Evolutionary conservation across 768 basidiomycete genomes (phyloP).

Genomic region (Lactarius tabidus): DNA sequence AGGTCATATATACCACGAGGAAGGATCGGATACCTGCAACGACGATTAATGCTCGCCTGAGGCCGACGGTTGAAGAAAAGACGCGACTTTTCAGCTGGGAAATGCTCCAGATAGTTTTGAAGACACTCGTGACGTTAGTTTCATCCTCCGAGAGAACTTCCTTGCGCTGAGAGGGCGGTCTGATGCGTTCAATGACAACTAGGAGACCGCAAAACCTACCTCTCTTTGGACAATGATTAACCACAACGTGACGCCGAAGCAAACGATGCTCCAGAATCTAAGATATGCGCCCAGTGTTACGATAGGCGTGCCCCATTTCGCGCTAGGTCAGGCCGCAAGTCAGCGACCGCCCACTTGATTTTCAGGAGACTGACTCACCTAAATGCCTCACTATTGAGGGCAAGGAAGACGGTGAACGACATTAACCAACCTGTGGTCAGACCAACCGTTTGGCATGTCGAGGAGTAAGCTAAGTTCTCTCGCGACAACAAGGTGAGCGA

Average conservation of each 20-base stretch:
- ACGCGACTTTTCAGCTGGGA: constrained; percentile 84
- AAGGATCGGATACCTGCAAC: constrained; percentile 81
- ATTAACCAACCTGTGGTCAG: constrained; percentile 93
- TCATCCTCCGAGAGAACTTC: constrained; percentile 71
- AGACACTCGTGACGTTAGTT: constrained; percentile 85
- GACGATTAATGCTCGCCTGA: not conserved
- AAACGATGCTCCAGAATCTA: constrained; percentile 78
- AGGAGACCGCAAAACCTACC: constrained; percentile 42
- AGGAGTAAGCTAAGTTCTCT: constrained; percentile 92
- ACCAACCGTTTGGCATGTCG: constrained; percentile 96
- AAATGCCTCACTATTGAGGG: constrained; percentile 93
- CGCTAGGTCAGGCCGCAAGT: constrained; percentile 35
- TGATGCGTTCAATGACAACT: not conserved
- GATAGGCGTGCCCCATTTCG: constrained; percentile 73
- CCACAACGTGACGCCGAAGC: constrained; percentile 84
- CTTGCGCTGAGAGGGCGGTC: constrained; percentile 54
- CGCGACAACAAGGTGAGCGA: constrained; percentile 83
- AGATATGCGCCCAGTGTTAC: constrained; percentile 75
- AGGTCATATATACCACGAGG: constrained; percentile 80
- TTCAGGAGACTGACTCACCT: constrained; percentile 41
- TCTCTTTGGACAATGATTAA: constrained; percentile 85
- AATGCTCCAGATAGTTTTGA: constrained; percentile 92
- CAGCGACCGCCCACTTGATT: constrained; percentile 6
- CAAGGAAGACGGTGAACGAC: constrained; percentile 96
- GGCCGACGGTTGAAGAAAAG: not conserved